These are phyloP conservation scores for Medicago ruthenica DNA, from an alignment of 306 rosid species.

Conservation along the genomic window DNA sequence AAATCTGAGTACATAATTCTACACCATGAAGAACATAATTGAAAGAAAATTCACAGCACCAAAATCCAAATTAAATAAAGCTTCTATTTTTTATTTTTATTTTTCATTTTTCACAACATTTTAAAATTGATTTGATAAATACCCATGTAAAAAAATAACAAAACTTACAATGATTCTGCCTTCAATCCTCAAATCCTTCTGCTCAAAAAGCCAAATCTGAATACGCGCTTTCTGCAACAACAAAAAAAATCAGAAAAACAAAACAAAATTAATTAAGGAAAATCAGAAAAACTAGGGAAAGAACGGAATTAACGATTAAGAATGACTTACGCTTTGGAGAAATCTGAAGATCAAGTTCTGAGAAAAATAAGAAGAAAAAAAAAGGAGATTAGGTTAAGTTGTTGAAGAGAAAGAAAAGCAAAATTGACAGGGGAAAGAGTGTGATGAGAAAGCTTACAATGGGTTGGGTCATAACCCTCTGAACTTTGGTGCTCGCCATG, in stretches of 20 bases:
- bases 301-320: background rate
- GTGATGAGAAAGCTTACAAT: slow-evolving; percentile 51
- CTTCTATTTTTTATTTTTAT: background rate
- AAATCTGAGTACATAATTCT: background rate
- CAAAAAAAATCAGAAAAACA: background rate
- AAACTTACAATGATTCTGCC: slow-evolving; percentile 82
- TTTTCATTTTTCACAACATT: background rate
- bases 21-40: background rate
- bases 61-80: background rate
- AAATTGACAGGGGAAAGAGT: slow-evolving; percentile 18
- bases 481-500: slow-evolving; percentile 96
- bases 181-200: slow-evolving; percentile 81
- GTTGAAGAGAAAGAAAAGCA: background rate
- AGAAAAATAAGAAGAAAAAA: background rate
- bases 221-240: slow-evolving; percentile 76
- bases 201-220: slow-evolving; percentile 93
- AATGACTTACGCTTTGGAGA: slow-evolving; percentile 76
- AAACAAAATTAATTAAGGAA: background rate
- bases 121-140: background rate
- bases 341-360: slow-evolving; percentile 95
- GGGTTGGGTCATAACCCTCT: slow-evolving; percentile 97
- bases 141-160: background rate
- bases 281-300: background rate
- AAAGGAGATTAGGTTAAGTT: slow-evolving; percentile 3
- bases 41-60: background rate